These are phyloP conservation scores for Anthracocystis walkeri DNA, from an alignment of 1,284 basidiomycete species.

Conservation along the genomic window DNA sequence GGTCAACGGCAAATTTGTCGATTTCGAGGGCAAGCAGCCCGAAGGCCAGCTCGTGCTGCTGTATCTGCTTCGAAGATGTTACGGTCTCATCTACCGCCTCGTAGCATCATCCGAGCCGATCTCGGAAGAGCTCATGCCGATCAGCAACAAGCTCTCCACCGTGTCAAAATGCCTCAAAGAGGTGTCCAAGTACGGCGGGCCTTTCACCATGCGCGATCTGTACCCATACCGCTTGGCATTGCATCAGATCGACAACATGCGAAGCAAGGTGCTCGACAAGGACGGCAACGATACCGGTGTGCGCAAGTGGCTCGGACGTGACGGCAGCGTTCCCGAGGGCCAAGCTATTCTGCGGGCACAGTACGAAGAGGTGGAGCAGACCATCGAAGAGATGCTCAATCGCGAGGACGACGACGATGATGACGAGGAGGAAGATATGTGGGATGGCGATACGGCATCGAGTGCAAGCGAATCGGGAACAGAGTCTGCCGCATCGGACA, in stretches of 20 bases:
- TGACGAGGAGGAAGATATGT: conserved; percentile 59
- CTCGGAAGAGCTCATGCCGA: conserved; percentile 96
- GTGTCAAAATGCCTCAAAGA: conserved; percentile 88
- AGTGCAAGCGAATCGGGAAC: conserved; percentile 41
- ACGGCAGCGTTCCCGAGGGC: conserved; percentile 89
- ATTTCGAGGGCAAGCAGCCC: conserved; percentile 89
- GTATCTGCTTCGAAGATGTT: conserved; percentile 92
- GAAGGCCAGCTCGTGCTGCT: conserved; percentile 91
- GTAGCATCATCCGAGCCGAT: conserved; percentile 98
- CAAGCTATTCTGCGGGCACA: conserved; percentile 97
- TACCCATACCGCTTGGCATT: conserved; percentile 97
- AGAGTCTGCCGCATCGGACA: conserved; percentile 40
- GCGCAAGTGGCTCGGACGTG: conserved; percentile 71
- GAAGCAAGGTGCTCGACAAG: conserved; percentile 87
- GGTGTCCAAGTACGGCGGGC: conserved; percentile 94
- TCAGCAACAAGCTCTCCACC: conserved; percentile 75
- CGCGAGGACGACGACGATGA: conserved; percentile 67
- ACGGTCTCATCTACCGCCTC: conserved; percentile 92
- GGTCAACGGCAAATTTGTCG: conserved; percentile 95
- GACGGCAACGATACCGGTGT: conserved; percentile 70
- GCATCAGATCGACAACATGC: conserved; percentile 92
- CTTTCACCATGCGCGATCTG: conserved; percentile 92
- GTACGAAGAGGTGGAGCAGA: conserved; percentile 93
- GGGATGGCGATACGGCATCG: conserved; percentile 45
- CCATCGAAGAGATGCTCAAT: conserved; percentile 76